Evolutionary conservation across 176 grass and related monocot species (phyloP), one percentile per base, ranked within the genome.

Genomic region (Carex myosuroides): DNA sequence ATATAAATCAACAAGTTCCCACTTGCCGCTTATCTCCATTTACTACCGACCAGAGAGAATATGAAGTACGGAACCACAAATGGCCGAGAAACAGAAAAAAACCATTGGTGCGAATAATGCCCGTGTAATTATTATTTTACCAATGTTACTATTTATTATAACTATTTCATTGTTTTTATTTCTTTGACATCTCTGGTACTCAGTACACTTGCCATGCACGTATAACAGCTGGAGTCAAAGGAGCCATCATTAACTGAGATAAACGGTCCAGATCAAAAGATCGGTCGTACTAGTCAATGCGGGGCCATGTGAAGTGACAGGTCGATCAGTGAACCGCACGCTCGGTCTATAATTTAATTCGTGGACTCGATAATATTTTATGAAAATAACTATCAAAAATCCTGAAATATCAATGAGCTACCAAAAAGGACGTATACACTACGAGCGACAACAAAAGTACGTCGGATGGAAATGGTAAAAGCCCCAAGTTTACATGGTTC

Each of bases 241-340:
- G 10, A 24, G 8, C 13, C 46, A 58, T 59, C 46, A 58, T 58
- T 18, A 22, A 63, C 17, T 41, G 5, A 59, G 79, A 81, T 81
- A 13, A 6, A 81, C 57, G 79, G 79, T 24, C 79, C 3, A 63
- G 79, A 81, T 81, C 35, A 62, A 81, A 81, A 81, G 79, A 81
- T 62, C 56, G 54, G 79, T 63, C 14, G 54, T 39, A 63, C 56
- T 16, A 60, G 56, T 81, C 79, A 81, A 81, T 24, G 18, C 14
- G 79, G 79, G 79, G 1, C 79, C n/a, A 62, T 12, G 46, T 6
- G 58, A 46, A 61, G 33, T 46, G 50, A 77, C 50, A 10, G 17
- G 13, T 9, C 73, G 5, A 13, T 33, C 58, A 9, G 8, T 62
- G 9, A 39, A 61, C 58, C 79, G 13, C 37, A 42, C 17, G 37